Percentiles rank a stretch among this genome's conserved stretches.
Conservation (phyloP, 2,329 filamentous ascomycete genomes). For the Ophidiomyces ophidiicola region DNA sequence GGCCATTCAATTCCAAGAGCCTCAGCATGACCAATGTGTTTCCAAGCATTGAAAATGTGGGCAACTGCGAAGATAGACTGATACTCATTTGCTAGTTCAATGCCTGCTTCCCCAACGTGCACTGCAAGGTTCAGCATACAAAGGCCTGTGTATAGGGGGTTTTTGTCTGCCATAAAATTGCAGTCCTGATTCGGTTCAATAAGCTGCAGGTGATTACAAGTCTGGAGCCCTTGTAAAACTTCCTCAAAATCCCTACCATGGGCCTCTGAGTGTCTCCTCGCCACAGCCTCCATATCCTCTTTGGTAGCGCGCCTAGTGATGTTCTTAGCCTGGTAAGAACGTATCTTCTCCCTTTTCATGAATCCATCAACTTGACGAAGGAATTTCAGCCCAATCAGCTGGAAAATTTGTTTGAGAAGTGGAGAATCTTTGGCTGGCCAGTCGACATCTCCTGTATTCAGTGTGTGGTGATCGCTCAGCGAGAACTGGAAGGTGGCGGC, state of each 20-base stretch:
- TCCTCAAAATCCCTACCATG: too few species aligned
- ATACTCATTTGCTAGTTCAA: background rate
- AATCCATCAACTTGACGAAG: background rate
- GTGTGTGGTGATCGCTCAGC: too few species aligned
- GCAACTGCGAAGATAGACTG: background rate
- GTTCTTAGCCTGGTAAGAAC: too few species aligned
- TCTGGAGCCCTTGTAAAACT: too few species aligned
- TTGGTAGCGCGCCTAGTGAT: too few species aligned
- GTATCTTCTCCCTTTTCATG: background rate
- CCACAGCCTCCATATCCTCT: conserved; percentile 1
- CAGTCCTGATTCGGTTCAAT: background rate
- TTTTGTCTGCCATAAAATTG: background rate
- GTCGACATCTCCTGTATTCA: too few species aligned
- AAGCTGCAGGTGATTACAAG: background rate
- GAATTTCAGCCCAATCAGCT: too few species aligned
- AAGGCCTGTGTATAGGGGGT: background rate
- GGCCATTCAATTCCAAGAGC: background rate
- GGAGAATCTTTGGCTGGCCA: too few species aligned
- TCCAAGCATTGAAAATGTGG: conserved; percentile 1
- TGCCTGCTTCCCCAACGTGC: background rate
- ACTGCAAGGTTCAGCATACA: background rate
- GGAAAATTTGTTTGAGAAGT: background rate
- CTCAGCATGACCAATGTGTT: background rate
- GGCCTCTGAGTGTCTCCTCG: too few species aligned
- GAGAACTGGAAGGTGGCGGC: too few species aligned